Evolutionary conservation across 129 eudicot species (phyloP).

Genomic region (Saussurea involucrata): DNA sequence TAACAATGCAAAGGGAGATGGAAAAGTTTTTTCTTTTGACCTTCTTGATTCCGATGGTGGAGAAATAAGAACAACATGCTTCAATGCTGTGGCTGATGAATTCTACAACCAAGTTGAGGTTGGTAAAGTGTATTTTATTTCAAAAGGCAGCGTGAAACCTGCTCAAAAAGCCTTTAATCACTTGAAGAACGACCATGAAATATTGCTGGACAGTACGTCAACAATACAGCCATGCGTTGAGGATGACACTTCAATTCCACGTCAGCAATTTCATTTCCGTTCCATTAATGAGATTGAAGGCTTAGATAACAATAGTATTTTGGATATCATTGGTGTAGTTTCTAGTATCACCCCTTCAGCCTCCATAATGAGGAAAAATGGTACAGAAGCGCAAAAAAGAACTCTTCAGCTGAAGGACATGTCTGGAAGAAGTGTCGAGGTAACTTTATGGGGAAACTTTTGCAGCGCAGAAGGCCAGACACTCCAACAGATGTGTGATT

Average conservation of each 20-base stretch:
- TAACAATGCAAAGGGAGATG: conserved; percentile 77
- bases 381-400: conserved; percentile 72
- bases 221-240: conserved; percentile 71
- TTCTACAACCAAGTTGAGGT: conserved; percentile 59
- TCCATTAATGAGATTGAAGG: conserved; percentile 68
- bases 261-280: conserved; percentile 76
- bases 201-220: conserved; percentile 59
- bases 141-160: conserved; percentile 73
- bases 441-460: conserved; percentile 92
- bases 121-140: conserved; percentile 67
- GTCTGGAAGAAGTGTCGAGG: conserved; percentile 88
- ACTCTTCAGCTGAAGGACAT: conserved; percentile 63
- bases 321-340: conserved; percentile 86
- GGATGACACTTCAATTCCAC: conserved; percentile 62
- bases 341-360: conserved; percentile 56
- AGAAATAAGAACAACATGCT: conserved; percentile 87
- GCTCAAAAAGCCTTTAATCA: conserved; percentile 80
- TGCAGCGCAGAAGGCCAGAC: conserved; percentile 80
- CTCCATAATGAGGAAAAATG: conserved; percentile 62
- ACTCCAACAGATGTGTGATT: conserved; percentile 64
- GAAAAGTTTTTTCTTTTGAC: conserved; percentile 86
- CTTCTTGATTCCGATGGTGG: conserved; percentile 84
- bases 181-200: conserved; percentile 79
- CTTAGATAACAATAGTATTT: conserved; percentile 47
- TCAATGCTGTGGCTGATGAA: conserved; percentile 85